Base-by-base conservation (phyloP, 257 asterid genomes). In the Voacanga thouarsii region DNA sequence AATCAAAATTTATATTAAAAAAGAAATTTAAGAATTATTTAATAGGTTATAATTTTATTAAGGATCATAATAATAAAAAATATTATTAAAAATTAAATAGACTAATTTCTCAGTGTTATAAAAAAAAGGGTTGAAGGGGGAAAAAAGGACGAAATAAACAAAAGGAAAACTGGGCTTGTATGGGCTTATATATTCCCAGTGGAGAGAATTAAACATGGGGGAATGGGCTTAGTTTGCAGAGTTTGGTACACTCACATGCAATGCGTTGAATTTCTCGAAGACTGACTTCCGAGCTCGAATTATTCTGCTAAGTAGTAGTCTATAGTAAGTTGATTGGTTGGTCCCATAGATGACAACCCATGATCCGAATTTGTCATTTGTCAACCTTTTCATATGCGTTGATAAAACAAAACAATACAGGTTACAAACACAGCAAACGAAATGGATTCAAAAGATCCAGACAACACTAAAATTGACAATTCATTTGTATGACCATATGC, bases 211-310 rank as follows among this genome's bases (percentile, higher is more conserved):
- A 2, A 5, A 43, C 24, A 57, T 3, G 4, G 15, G 1, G 1
- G 26, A 16, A 43, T 60, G 61, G 72, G 30, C 60, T 10, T 0
- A 44, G 26, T 6, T 6, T 67, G 6, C 5, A n/a, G n/a, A 24
- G 70, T 39, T 41, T 61, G 41, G 65, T 3, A 65, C n/a, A 57
- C 19, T 77, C 80, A 77, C 80, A 53, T 67, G 75, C 12, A n/a
- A 53, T 21, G 73, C 63, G 55, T 64, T 65, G 80, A 76, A 65
- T 76, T 49, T 21, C 51, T 44, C 61, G 8, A 16, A 51, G 64
- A 18, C 79, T 45, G 37, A 75, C 78, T 75, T 67, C 78, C 45
- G 33, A 53, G 64, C 10, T 8, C 3, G 11, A 24, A 1, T 26
- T 26, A 26, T 4, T 56, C 21, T 23, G 24, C 26, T 6, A 56